These are phyloP conservation scores for Talaromyces sp. DNA, from an alignment of 2,329 filamentous ascomycete genomes.

Conservation along the genomic window DNA sequence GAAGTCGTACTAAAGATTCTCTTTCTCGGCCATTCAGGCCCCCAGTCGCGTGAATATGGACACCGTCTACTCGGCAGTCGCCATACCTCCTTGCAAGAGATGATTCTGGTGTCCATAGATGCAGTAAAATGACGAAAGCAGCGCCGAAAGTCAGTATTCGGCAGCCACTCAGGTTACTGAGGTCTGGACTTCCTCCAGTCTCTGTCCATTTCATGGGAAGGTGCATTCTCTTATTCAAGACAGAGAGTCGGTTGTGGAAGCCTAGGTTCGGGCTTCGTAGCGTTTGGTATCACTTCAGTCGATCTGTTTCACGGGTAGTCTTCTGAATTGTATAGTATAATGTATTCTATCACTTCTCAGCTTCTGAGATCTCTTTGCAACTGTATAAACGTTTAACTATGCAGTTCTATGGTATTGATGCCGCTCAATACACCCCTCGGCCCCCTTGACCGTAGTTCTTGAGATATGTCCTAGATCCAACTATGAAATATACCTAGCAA, in stretches of 20 bases:
- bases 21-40: constrained; percentile 43
- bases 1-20: constrained; percentile 43
- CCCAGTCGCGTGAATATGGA: constrained; percentile 39
- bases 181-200: constrained; percentile 24
- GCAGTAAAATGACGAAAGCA: not conserved
- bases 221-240: constrained; percentile 22
- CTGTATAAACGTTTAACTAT: too few relatives aligned
- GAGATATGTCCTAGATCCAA: not conserved
- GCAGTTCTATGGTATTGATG: too few relatives aligned
- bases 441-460: too few relatives aligned
- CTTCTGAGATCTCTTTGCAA: not conserved
- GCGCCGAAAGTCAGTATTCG: not conserved
- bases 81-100: constrained; percentile 32
- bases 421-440: too few relatives aligned
- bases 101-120: not conserved
- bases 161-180: constrained; percentile 25
- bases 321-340: too few relatives aligned
- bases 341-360: not conserved
- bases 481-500: not conserved
- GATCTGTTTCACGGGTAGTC: too few relatives aligned
- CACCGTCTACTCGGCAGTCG: constrained; percentile 44
- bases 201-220: constrained; percentile 25
- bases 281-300: not conserved
- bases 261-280: constrained; percentile 1
- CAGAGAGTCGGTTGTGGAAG: constrained; percentile 21